phyloP scores from a whole-genome alignment of 1,284 basidiomycete genomes.

The Pseudozyma pruni region DNA sequence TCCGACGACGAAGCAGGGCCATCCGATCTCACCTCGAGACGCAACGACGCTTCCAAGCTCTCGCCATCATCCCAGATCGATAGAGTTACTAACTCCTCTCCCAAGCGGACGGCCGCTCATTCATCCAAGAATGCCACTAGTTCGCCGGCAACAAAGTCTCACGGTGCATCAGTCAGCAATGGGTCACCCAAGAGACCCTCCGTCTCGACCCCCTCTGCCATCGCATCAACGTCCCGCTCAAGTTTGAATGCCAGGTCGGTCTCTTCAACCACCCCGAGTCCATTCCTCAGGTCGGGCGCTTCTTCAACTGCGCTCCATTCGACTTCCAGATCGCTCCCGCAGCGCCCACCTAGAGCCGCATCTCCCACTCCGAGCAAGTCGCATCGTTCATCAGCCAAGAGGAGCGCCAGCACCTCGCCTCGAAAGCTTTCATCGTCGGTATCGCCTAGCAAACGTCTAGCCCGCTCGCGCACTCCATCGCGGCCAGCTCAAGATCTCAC shows the following conservation, averaged over 20 bases:
- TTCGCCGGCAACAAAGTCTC: too few relatives aligned
- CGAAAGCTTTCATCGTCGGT: slow-evolving; percentile 13
- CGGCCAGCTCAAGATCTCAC: slow-evolving; percentile 39
- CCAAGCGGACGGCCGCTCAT: background rate
- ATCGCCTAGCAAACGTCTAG: slow-evolving; percentile 28
- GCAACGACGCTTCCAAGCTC: background rate
- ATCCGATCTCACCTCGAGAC: slow-evolving; percentile 3
- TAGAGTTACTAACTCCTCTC: background rate
- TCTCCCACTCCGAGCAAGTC: slow-evolving; percentile 25
- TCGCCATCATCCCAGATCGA: slow-evolving; percentile 10
- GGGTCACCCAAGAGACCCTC: slow-evolving; percentile 5
- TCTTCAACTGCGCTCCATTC: slow-evolving; percentile 8
- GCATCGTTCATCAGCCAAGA: slow-evolving; percentile 14
- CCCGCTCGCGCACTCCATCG: slow-evolving; percentile 33
- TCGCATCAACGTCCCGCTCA: slow-evolving; percentile 1
- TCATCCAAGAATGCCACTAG: background rate
- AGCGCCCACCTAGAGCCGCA: slow-evolving; percentile 23
- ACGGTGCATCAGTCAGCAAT: background rate
- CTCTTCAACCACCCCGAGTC: slow-evolving; percentile 8
- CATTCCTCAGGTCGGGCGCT: slow-evolving; percentile 14
- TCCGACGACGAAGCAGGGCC: slow-evolving; percentile 23
- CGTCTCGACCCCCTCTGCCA: slow-evolving; percentile 1
- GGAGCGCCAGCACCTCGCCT: slow-evolving; percentile 39
- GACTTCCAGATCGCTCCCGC: slow-evolving; percentile 18
- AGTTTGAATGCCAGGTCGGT: slow-evolving; percentile 6